Evolutionary conservation across 2,329 filamentous ascomycete genomes (phyloP).

Genomic region (Malbranchea cinnamomea): DNA sequence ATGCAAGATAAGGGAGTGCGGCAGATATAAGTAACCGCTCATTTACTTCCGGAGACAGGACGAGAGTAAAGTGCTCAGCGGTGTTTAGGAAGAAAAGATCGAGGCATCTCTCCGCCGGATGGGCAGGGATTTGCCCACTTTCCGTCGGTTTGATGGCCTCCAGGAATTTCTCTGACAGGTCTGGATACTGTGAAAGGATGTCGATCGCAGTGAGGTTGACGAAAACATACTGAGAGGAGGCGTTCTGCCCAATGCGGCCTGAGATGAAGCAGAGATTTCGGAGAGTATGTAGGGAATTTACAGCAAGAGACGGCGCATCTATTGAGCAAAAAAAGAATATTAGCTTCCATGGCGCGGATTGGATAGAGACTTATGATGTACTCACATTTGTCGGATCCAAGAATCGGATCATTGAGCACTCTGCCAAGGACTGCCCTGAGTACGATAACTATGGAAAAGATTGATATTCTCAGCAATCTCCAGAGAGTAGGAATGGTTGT

Average conservation of each 20-base stretch:
- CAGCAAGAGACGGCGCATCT: constrained; percentile 51
- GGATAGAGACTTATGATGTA: constrained; percentile 4
- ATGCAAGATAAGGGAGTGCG: constrained; percentile 56
- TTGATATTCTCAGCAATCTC: constrained; percentile 56
- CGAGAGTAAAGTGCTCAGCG: constrained; percentile 65
- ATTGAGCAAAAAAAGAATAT: constrained; percentile 5
- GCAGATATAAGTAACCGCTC: constrained; percentile 61
- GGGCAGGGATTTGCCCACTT: constrained; percentile 41
- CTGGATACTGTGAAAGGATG: constrained; percentile 56
- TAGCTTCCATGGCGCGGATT: neutral
- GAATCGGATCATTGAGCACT: constrained; percentile 39
- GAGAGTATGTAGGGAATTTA: constrained; percentile 57
- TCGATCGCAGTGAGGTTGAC: constrained; percentile 72
- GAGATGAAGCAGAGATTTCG: constrained; percentile 73
- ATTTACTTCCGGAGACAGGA: constrained; percentile 49
- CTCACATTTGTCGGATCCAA: constrained; percentile 39
- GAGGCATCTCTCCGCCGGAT: constrained; percentile 56
- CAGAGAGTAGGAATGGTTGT: constrained; percentile 58
- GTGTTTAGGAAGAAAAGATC: constrained; percentile 81
- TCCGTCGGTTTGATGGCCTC: constrained; percentile 43
- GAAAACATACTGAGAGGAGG: constrained; percentile 74
- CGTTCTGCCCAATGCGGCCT: constrained; percentile 52
- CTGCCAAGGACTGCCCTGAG: constrained; percentile 61
- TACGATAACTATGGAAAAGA: constrained; percentile 62
- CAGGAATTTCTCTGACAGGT: constrained; percentile 52